A percentile compares a stretch with the other conserved stretches of the same genome.
Conservation (phyloP, 306 rosid species). For the Albizia julibrissin region DNA sequence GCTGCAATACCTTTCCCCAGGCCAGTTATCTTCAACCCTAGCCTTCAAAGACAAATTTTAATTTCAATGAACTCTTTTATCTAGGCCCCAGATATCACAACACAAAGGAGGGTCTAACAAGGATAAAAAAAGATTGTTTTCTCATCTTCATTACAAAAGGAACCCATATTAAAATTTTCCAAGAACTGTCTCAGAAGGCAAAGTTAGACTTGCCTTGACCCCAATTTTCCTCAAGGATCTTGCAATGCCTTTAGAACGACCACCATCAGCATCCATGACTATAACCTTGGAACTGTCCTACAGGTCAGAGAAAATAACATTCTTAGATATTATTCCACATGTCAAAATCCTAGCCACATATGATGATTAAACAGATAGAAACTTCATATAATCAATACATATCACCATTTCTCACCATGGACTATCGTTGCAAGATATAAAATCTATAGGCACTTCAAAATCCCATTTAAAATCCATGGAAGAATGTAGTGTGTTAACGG, state of each 20-base stretch:
- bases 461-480: background rate
- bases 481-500: background rate
- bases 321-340: conserved; percentile 50
- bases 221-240: conserved; percentile 90
- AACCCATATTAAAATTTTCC: conserved; percentile 11
- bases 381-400: conserved; percentile 23
- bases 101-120: background rate
- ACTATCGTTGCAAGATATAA: conserved; percentile 4
- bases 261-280: conserved; percentile 85
- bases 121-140: background rate
- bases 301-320: conserved; percentile 56
- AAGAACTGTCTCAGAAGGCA: conserved; percentile 32
- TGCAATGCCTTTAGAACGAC: conserved; percentile 81
- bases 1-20: background rate
- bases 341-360: conserved; percentile 29
- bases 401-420: background rate
- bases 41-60: conserved; percentile 30
- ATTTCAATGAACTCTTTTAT: conserved; percentile 23
- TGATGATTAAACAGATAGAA: conserved; percentile 25
- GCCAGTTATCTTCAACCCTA: conserved; percentile 25
- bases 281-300: conserved; percentile 97
- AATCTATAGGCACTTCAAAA: conserved; percentile 1
- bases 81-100: conserved; percentile 11
- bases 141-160: background rate
- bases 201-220: conserved; percentile 66